Percentiles rank a stretch among this genome's conserved stretches.
Evolutionary conservation across 1,139 yeast genomes (phyloP).

Genomic region (Sugiyamaella neomexicana): DNA sequence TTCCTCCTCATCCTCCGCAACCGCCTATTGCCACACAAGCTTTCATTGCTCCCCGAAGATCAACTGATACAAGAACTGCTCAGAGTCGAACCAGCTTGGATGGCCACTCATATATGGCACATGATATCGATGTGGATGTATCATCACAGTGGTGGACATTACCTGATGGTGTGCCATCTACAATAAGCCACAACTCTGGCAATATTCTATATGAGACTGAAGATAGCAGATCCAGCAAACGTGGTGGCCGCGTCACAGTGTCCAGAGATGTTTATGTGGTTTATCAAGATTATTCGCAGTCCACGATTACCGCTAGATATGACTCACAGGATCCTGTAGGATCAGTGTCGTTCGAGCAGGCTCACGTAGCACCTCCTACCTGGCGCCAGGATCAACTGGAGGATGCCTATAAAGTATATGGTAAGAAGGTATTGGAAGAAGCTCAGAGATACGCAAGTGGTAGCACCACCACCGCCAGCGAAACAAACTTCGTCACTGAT

Average conservation of each 20-base stretch:
- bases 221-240: constrained; percentile 52
- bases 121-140: constrained; percentile 32
- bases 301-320: constrained; percentile 54
- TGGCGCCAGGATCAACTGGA: constrained; percentile 53
- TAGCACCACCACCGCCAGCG: constrained; percentile 26
- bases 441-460: constrained; percentile 33
- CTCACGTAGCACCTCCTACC: constrained; percentile 49
- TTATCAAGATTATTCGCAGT: constrained; percentile 71
- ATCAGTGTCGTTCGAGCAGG: constrained; percentile 51
- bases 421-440: constrained; percentile 31
- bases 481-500: constrained; percentile 37
- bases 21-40: constrained; percentile 24
- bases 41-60: constrained; percentile 9
- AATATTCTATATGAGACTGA: constrained; percentile 65
- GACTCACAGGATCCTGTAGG: constrained; percentile 57
- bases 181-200: constrained; percentile 47
- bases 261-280: constrained; percentile 71
- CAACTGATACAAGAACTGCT: constrained; percentile 24
- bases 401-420: constrained; percentile 48
- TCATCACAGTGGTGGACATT: constrained; percentile 64
- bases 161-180: constrained; percentile 57
- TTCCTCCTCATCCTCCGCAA: constrained; percentile 24
- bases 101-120: constrained; percentile 21
- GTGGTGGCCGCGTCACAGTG: constrained; percentile 54
- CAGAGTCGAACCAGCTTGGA: constrained; percentile 20